phyloP scores from a whole-genome alignment of 768 basidiomycete genomes.

The Gyrodon lividus region DNA sequence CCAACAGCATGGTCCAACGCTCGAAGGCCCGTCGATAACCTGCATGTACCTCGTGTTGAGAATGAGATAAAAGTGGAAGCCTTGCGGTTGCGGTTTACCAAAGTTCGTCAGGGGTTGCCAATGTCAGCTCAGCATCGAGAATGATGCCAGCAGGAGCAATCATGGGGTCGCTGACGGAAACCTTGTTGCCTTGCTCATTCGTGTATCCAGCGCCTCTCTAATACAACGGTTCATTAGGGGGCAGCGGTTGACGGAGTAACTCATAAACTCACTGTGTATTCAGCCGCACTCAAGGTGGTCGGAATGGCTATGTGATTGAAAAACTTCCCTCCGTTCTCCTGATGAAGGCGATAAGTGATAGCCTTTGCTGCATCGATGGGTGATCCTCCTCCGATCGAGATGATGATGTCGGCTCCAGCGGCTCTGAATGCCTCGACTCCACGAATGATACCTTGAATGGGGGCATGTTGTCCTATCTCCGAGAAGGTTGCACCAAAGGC shows the following conservation, averaged over 20 bases:
- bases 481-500: slow-evolving; percentile 70
- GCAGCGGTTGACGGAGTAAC: neutral
- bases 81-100: slow-evolving; percentile 46
- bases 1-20: slow-evolving; percentile 80
- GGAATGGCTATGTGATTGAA: slow-evolving; percentile 75
- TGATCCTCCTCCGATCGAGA: slow-evolving; percentile 78
- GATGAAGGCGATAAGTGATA: slow-evolving; percentile 60
- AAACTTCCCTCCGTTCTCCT: slow-evolving; percentile 51
- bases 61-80: slow-evolving; percentile 4
- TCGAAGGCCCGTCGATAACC: slow-evolving; percentile 78
- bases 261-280: slow-evolving; percentile 53
- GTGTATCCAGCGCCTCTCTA: slow-evolving; percentile 71
- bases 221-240: slow-evolving; percentile 1
- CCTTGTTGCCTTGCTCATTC: slow-evolving; percentile 66
- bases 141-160: slow-evolving; percentile 73
- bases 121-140: slow-evolving; percentile 72
- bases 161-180: slow-evolving; percentile 48
- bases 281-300: slow-evolving; percentile 78
- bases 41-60: slow-evolving; percentile 26
- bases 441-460: slow-evolving; percentile 60
- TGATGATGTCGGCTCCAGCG: slow-evolving; percentile 61
- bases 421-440: slow-evolving; percentile 57
- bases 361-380: slow-evolving; percentile 79
- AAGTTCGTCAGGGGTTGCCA: slow-evolving; percentile 69
- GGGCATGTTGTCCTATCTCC: slow-evolving; percentile 72